Evolutionary conservation across 1,284 basidiomycete genomes (phyloP).

Genomic region (Phaffia rhodozyma): DNA sequence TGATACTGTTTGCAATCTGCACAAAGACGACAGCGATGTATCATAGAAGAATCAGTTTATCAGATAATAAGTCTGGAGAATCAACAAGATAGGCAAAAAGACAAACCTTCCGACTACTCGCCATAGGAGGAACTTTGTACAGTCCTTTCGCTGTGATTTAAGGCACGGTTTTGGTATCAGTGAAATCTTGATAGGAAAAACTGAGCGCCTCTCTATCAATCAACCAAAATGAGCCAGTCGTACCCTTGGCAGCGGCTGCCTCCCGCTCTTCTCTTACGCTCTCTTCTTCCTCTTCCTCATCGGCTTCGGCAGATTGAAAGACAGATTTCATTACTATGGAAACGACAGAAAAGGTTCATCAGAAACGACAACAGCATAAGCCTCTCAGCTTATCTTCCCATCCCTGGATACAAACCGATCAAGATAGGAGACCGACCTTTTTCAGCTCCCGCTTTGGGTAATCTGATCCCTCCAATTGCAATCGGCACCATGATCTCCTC

Average conservation of each 20-base stretch:
- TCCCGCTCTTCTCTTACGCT: slow-evolving; percentile 33
- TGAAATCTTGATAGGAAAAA: slow-evolving; percentile 17
- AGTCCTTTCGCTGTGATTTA: slow-evolving; percentile 23
- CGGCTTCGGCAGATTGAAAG: slow-evolving; percentile 45
- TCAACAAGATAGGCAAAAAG: slow-evolving; percentile 1
- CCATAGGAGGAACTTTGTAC: slow-evolving; percentile 68
- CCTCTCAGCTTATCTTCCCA: background rate
- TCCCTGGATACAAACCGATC: background rate
- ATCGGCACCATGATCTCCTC: slow-evolving; percentile 29
- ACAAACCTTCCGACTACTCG: slow-evolving; percentile 75
- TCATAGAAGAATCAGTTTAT: background rate
- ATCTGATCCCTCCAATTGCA: background rate
- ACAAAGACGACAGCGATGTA: background rate
- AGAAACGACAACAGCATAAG: background rate
- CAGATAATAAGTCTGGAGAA: background rate
- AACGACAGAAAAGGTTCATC: background rate
- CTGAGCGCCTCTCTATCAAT: slow-evolving; percentile 25
- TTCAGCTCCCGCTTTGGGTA: slow-evolving; percentile 4
- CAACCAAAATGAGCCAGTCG: slow-evolving; percentile 26
- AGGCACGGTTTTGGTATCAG: slow-evolving; percentile 26
- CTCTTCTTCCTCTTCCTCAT: slow-evolving; percentile 30
- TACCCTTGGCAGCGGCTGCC: slow-evolving; percentile 43
- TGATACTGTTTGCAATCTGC: slow-evolving; percentile 75
- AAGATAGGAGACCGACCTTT: background rate
- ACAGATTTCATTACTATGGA: slow-evolving; percentile 26